Conservation (phyloP, 805 yeast species). For the Candida rishiriensis region DNA sequence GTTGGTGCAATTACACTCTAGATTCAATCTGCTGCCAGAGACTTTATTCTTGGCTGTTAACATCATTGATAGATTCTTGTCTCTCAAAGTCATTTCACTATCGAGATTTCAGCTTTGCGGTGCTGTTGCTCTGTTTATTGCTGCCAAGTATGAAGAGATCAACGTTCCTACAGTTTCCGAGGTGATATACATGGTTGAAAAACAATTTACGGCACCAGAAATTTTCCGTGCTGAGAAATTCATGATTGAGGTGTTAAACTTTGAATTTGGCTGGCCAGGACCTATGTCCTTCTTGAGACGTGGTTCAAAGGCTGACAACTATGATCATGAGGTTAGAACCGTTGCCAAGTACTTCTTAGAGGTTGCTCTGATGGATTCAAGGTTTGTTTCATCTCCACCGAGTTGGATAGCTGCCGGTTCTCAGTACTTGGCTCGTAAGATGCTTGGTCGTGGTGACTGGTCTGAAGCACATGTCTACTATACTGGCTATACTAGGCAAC, state of each 20-base stretch:
- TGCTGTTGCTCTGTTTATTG: conserved; percentile 80
- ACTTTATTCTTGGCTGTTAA: conserved; percentile 79
- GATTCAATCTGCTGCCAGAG: conserved; percentile 80
- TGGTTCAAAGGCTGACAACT: conserved; percentile 86
- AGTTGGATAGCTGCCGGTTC: conserved; percentile 81
- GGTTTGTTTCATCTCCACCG: conserved; percentile 66
- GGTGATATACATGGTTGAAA: conserved; percentile 82
- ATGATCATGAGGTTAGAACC: conserved; percentile 77
- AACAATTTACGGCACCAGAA: conserved; percentile 70
- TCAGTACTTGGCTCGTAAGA: conserved; percentile 71
- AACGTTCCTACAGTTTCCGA: conserved; percentile 81
- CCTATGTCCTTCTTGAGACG: conserved; percentile 88
- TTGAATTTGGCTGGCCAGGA: conserved; percentile 79
- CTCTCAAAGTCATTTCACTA: conserved; percentile 66
- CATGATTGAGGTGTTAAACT: conserved; percentile 65
- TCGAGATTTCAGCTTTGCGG: conserved; percentile 92
- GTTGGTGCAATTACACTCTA: conserved; percentile 81
- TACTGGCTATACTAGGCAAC: conserved; percentile 86
- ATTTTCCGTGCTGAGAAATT: conserved; percentile 79
- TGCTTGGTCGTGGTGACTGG: conserved; percentile 78
- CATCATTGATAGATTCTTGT: conserved; percentile 79
- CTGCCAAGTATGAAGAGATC: conserved; percentile 94
- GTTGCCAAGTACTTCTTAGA: conserved; percentile 85
- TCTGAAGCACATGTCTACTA: conserved; percentile 81
- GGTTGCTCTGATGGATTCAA: conserved; percentile 67